Conservation (phyloP, 352 stramenopile genomes). For the Phytophthora podocarpi region DNA sequence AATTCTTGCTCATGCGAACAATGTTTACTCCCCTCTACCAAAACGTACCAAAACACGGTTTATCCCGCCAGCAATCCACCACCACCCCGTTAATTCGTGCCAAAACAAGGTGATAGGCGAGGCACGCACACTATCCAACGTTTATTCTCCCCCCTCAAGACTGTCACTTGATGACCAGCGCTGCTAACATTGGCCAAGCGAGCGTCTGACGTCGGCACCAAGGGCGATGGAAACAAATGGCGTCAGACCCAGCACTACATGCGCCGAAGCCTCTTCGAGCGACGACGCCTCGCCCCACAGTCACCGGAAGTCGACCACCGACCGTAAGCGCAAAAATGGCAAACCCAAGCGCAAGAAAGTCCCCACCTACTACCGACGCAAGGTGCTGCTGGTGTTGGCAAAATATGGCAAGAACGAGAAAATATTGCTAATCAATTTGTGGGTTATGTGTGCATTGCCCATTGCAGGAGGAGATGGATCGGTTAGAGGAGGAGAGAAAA, state of each 20-base stretch:
- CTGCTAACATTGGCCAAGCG: no score
- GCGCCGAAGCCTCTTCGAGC: background rate
- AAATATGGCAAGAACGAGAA: no score
- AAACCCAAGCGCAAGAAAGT: constrained; percentile 33
- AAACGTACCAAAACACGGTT: background rate
- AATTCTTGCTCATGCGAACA: no score
- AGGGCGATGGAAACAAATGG: no score
- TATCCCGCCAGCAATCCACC: background rate
- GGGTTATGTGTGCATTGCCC: no score
- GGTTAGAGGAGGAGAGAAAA: constrained; percentile 24
- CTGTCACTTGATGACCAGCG: no score
- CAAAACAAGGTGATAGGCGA: constrained; percentile 9
- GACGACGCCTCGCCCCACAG: constrained; percentile 3
- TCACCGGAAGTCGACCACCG: constrained; percentile 3
- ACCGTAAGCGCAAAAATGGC: constrained; percentile 11
- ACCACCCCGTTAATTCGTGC: background rate
- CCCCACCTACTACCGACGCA: constrained; percentile 35
- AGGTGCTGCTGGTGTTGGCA: no score
- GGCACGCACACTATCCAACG: background rate
- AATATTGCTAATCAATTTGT: no score
- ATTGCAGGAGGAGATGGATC: constrained; percentile 33
- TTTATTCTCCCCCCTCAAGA: background rate
- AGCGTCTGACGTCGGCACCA: no score
- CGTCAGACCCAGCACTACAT: background rate
- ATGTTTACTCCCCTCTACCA: no score